Conservation (phyloP, 192 early-diverging fungal species). For the Linnemannia schmuckeri region DNA sequence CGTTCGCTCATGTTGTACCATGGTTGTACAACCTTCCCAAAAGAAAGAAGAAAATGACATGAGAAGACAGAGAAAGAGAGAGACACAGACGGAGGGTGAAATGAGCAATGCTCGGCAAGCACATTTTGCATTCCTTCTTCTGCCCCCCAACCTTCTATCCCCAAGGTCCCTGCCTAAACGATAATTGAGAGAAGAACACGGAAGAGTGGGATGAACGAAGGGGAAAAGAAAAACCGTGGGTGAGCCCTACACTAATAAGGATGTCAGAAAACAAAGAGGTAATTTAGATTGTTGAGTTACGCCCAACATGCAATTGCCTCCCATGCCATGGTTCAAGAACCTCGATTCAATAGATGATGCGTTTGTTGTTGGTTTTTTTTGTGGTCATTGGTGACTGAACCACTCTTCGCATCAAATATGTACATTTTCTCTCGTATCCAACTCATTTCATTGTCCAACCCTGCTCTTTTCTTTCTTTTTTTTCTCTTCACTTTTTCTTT, state of each 20-base stretch:
- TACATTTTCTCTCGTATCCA: not conserved
- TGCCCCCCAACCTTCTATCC: not conserved
- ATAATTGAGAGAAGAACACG: not conserved
- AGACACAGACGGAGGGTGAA: not conserved
- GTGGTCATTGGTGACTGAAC: not conserved
- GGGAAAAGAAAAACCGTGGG: not conserved
- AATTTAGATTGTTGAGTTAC: not conserved
- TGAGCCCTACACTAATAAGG: not conserved
- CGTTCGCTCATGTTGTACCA: not conserved
- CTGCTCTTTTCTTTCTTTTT: not conserved
- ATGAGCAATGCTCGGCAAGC: not conserved
- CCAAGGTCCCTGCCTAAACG: constrained; percentile 3
- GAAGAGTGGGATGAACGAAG: not conserved
- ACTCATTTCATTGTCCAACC: not conserved
- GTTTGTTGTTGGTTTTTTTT: not conserved
- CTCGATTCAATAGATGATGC: not conserved
- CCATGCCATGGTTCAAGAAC: not conserved
- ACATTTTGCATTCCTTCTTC: not conserved
- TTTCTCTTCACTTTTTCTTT: not conserved
- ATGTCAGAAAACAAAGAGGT: not conserved
- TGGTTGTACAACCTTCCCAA: not conserved
- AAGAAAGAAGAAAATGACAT: not conserved
- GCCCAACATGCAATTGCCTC: not conserved
- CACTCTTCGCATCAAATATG: not conserved
- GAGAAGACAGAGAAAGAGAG: not conserved